These are phyloP conservation scores for Pascua sp. DNA, from an alignment of 1,284 basidiomycete genomes.

Conservation along the genomic window DNA sequence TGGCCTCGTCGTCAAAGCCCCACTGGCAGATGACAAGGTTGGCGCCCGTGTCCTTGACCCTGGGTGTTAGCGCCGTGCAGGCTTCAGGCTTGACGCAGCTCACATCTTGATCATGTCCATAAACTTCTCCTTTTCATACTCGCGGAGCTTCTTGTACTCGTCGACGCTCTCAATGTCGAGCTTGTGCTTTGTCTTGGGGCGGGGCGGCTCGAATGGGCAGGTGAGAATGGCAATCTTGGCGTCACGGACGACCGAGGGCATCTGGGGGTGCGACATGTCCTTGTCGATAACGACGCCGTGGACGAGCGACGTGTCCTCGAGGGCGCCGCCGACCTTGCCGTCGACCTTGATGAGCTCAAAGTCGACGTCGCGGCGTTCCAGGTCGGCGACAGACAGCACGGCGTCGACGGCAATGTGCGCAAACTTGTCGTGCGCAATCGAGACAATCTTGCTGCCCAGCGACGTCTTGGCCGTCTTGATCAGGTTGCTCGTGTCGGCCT, in stretches of 20 bases:
- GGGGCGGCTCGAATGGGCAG: conserved; percentile 96
- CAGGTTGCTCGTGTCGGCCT: conserved; percentile 76
- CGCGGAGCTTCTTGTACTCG: conserved; percentile 90
- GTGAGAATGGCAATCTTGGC: conserved; percentile 95
- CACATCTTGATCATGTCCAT: conserved; percentile 84
- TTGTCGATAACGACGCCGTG: conserved; percentile 97
- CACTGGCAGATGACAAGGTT: conserved; percentile 99
- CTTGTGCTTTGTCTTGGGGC: conserved; percentile 99
- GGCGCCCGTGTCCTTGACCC: conserved; percentile 95
- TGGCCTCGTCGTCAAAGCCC: conserved; percentile 99
- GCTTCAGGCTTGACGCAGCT: no score
- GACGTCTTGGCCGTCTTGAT: conserved; percentile 94
- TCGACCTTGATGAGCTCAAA: conserved; percentile 99
- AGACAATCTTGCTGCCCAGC: conserved; percentile 97
- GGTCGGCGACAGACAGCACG: conserved; percentile 90
- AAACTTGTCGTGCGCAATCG: conserved; percentile 91
- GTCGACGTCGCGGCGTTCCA: conserved; percentile 89
- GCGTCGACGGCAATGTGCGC: conserved; percentile 97
- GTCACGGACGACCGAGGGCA: conserved; percentile 83
- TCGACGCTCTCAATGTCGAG: conserved; percentile 97
- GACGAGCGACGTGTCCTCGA: conserved; percentile 77
- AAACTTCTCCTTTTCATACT: conserved; percentile 96
- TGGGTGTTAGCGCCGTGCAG: conserved; percentile 37
- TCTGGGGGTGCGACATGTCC: conserved; percentile 98
- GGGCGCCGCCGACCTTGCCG: conserved; percentile 94